A percentile compares a stretch with the other conserved stretches of the same genome.
phyloP scores from a whole-genome alignment of 192 early-diverging fungal genomes.

The Backusella morwellensis region DNA sequence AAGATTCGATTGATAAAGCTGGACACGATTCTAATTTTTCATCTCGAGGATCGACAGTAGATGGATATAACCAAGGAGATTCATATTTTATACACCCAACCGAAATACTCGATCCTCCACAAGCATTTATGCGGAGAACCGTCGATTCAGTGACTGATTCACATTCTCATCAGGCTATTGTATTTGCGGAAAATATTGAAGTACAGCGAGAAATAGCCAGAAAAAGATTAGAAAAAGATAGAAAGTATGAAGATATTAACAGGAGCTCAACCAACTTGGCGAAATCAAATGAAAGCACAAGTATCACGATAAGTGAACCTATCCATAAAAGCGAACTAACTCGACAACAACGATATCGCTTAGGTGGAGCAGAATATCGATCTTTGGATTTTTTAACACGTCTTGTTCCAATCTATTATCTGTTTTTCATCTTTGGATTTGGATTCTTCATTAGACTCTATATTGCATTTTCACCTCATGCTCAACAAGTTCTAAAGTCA shows the following conservation, averaged over 20 bases:
- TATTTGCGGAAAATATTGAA: slow-evolving; percentile 33
- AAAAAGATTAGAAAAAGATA: slow-evolving; percentile 24
- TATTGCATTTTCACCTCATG: slow-evolving; percentile 23
- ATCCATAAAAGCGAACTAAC: slow-evolving; percentile 34
- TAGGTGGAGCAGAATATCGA: slow-evolving; percentile 36
- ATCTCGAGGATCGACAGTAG: not conserved
- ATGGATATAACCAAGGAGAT: not conserved
- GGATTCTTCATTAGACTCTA: slow-evolving; percentile 21
- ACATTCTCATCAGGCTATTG: slow-evolving; percentile 17
- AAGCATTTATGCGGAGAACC: not conserved
- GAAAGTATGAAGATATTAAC: slow-evolving; percentile 11
- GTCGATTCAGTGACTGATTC: not conserved
- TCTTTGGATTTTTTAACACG: slow-evolving; percentile 22
- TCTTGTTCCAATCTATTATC: slow-evolving; percentile 30
- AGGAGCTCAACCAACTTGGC: not conserved
- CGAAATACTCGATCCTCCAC: not conserved
- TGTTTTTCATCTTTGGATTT: slow-evolving; percentile 21
- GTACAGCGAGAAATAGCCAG: slow-evolving; percentile 24
- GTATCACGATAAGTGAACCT: slow-evolving; percentile 18
- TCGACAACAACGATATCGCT: slow-evolving; percentile 22
- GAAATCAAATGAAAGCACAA: not conserved
- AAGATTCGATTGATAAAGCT: not conserved
- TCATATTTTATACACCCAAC: not conserved
- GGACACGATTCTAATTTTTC: not conserved
- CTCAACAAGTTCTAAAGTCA: slow-evolving; percentile 16